phyloP scores from a whole-genome alignment of 768 basidiomycete genomes.

The Rhizopogon vulgaris region DNA sequence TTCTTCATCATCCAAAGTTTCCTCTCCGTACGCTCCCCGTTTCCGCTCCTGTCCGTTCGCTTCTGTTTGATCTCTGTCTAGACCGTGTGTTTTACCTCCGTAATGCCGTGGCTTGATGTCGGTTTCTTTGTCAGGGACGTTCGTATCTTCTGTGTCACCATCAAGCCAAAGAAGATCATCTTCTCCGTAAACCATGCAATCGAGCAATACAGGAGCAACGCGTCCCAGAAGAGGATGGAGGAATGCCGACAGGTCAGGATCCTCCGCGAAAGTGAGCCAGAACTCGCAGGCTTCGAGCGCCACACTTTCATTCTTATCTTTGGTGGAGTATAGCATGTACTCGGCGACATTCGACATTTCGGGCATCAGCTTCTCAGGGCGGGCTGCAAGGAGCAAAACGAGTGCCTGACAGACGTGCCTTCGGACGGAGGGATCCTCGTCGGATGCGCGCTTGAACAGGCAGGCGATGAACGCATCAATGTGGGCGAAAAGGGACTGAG shows the following conservation, averaged over 20 bases:
- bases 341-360: constrained; percentile 94
- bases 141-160: constrained; percentile 83
- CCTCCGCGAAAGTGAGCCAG: constrained; percentile 98
- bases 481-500: constrained; percentile 82
- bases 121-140: constrained; percentile 86
- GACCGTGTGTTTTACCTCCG: constrained; percentile 75
- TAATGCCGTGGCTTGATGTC: constrained; percentile 98
- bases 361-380: constrained; percentile 94
- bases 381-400: constrained; percentile 84
- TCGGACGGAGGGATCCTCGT: constrained; percentile 90
- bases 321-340: constrained; percentile 98
- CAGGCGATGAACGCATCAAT: constrained; percentile 92
- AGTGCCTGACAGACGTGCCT: constrained; percentile 95
- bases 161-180: constrained; percentile 95
- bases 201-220: constrained; percentile 90
- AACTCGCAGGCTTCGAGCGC: constrained; percentile 99
- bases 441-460: constrained; percentile 91
- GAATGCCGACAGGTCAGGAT: constrained; percentile 78
- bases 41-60: constrained; percentile 33
- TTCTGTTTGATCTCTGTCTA: constrained; percentile 58
- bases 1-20: constrained; percentile 77
- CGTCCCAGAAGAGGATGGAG: constrained; percentile 84
- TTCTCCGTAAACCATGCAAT: constrained; percentile 97
- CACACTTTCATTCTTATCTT: constrained; percentile 94
- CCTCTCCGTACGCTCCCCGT: constrained; percentile 70